Percentiles rank a stretch among this genome's conserved stretches.
phyloP scores from a whole-genome alignment of 2,329 filamentous ascomycete genomes.

The Xylariaceae sp. region DNA sequence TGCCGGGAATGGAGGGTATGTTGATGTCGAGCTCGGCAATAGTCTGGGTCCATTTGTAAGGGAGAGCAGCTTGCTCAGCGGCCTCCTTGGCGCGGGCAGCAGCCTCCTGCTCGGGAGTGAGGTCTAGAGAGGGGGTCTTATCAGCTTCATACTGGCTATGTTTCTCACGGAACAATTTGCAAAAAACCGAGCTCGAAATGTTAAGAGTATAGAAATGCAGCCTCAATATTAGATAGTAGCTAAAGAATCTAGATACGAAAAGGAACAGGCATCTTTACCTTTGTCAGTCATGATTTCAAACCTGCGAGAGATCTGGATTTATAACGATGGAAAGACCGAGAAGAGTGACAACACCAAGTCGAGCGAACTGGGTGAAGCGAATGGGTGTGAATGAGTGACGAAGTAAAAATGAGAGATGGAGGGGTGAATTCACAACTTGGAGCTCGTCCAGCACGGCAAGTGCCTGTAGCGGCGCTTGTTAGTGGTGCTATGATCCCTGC shows the following conservation, averaged over 20 bases:
- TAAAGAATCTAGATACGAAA: background rate
- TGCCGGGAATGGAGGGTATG: conserved; percentile 65
- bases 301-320: background rate
- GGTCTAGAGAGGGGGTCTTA: conserved; percentile 37
- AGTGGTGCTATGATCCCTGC: background rate
- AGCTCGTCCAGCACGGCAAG: too few relatives aligned
- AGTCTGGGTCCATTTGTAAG: conserved; percentile 96
- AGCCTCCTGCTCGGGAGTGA: conserved; percentile 50
- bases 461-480: too few relatives aligned
- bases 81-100: conserved; percentile 65
- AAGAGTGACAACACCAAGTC: conserved; percentile 14
- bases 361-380: too few relatives aligned
- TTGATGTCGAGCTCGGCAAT: conserved; percentile 82
- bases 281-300: conserved; percentile 24
- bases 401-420: background rate
- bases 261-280: conserved; percentile 4
- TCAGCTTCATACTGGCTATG: conserved; percentile 12
- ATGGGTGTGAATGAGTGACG: conserved; percentile 2
- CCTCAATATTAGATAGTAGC: too few relatives aligned
- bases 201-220: background rate
- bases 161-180: background rate
- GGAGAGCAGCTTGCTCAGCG: conserved; percentile 82
- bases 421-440: background rate
- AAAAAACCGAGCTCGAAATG: background rate
- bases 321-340: conserved; percentile 20